phyloP scores from a whole-genome alignment of 768 basidiomycete species.

The Udeniomyces megalosporus region DNA sequence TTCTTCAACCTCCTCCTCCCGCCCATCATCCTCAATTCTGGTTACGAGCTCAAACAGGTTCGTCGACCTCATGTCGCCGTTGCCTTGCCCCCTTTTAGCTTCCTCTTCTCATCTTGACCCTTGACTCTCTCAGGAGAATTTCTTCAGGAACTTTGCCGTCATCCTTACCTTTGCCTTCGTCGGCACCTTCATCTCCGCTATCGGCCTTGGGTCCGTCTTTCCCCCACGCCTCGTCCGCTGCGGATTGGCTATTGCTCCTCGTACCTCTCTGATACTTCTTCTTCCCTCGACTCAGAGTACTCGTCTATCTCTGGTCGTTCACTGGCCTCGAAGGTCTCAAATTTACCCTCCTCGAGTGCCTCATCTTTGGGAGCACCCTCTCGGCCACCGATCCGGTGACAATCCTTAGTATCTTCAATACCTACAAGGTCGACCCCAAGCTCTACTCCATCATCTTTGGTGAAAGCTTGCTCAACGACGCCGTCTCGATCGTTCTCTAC shows the following conservation, averaged over 20 bases:
- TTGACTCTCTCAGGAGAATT: slow-evolving; percentile 64
- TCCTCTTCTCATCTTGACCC: background rate
- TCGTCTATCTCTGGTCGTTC: slow-evolving; percentile 88
- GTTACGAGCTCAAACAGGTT: slow-evolving; percentile 92
- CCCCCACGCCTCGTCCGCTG: background rate
- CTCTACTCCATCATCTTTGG: slow-evolving; percentile 95
- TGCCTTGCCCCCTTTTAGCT: too few relatives aligned
- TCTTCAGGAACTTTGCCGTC: slow-evolving; percentile 94
- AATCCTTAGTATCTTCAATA: slow-evolving; percentile 93
- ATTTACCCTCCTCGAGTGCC: slow-evolving; percentile 73
- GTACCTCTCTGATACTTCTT: background rate
- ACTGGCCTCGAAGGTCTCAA: slow-evolving; percentile 79
- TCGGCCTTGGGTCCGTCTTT: slow-evolving; percentile 83
- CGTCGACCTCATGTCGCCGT: slow-evolving; percentile 20
- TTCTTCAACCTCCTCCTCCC: slow-evolving; percentile 98
- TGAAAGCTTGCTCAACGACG: slow-evolving; percentile 91
- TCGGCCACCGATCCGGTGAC: slow-evolving; percentile 97
- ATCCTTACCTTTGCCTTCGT: slow-evolving; percentile 61
- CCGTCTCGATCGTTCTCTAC: slow-evolving; percentile 99
- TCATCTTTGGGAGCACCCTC: slow-evolving; percentile 89
- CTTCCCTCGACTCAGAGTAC: slow-evolving; percentile 46
- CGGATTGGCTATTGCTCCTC: too few relatives aligned
- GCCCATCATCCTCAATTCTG: slow-evolving; percentile 94
- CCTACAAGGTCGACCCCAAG: slow-evolving; percentile 96
- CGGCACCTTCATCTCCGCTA: slow-evolving; percentile 89